These are phyloP conservation scores for Protomyces macrosporus DNA, from an alignment of 1,139 yeast genomes.

Conservation along the genomic window DNA sequence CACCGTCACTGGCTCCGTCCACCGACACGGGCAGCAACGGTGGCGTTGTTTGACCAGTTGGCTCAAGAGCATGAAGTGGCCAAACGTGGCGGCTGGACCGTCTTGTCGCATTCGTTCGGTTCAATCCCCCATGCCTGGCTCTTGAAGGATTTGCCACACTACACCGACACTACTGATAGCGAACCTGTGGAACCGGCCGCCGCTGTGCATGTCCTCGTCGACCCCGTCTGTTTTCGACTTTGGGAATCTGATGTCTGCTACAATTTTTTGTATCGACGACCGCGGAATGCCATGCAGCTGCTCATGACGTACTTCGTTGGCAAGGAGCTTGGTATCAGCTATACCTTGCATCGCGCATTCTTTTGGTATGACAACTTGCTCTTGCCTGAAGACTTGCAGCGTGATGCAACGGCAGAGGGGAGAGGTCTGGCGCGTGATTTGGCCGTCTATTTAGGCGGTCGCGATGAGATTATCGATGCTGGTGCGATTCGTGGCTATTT, in stretches of 20 bases:
- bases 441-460: constrained; percentile 3
- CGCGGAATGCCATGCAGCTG: constrained; percentile 23
- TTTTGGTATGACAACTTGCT: constrained; percentile 27
- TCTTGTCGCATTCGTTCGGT: constrained; percentile 24
- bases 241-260: constrained; percentile 25
- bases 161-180: not conserved
- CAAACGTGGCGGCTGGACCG: constrained; percentile 12
- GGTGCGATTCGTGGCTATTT: constrained; percentile 1
- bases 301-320: constrained; percentile 19
- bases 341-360: constrained; percentile 24
- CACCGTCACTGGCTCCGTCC: constrained; percentile 17
- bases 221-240: constrained; percentile 22
- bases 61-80: not conserved
- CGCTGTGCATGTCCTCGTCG: constrained; percentile 13
- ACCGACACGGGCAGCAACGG: constrained; percentile 4
- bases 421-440: not conserved
- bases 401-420: too few relatives aligned
- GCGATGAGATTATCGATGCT: constrained; percentile 7
- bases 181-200: not conserved
- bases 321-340: constrained; percentile 23
- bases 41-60: not conserved
- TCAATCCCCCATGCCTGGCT: constrained; percentile 22
- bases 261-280: constrained; percentile 24
- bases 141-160: not conserved
- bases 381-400: constrained; percentile 17